Percentiles rank a stretch among this genome's conserved stretches.
Conservation (phyloP, 1,284 basidiomycete species). For the Papiliotrema laurentii region DNA sequence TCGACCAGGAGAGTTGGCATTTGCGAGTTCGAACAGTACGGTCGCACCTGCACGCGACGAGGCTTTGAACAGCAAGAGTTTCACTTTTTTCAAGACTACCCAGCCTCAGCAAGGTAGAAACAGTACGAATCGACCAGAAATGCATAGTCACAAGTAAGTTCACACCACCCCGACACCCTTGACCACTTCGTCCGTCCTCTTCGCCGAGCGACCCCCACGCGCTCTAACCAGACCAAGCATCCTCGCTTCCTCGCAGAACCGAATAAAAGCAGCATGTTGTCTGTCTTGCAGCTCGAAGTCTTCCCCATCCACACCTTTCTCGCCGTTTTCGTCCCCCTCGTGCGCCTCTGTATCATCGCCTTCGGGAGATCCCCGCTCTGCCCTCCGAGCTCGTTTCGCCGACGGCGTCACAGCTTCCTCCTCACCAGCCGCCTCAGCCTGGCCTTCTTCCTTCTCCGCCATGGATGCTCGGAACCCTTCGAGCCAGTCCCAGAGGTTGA, state of each 20-base stretch:
- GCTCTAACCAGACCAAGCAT: conserved; percentile 41
- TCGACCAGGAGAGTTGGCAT: too few species aligned
- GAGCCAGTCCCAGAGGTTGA: conserved; percentile 47
- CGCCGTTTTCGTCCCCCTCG: neutral
- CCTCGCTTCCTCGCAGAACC: conserved; percentile 41
- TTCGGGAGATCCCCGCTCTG: neutral
- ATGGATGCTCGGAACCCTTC: conserved; percentile 30
- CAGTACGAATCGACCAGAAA: too few species aligned
- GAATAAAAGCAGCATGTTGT: conserved; percentile 38
- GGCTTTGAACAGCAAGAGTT: too few species aligned
- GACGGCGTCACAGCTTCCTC: neutral
- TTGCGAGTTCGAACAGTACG: too few species aligned
- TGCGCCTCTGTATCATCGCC: neutral
- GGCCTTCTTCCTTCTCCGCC: conserved; percentile 1
- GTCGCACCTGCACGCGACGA: too few species aligned
- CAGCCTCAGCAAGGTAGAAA: too few species aligned
- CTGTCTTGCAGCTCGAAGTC: conserved; percentile 16
- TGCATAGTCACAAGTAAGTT: neutral
- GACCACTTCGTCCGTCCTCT: conserved; percentile 36
- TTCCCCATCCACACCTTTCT: neutral
- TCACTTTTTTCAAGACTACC: too few species aligned
- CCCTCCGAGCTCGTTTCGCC: neutral
- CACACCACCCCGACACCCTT: conserved; percentile 32
- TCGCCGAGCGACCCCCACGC: conserved; percentile 22
- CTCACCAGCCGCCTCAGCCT: neutral